Conservation (phyloP, 2,329 filamentous ascomycete species). For the Fusarium sarcochroum region DNA sequence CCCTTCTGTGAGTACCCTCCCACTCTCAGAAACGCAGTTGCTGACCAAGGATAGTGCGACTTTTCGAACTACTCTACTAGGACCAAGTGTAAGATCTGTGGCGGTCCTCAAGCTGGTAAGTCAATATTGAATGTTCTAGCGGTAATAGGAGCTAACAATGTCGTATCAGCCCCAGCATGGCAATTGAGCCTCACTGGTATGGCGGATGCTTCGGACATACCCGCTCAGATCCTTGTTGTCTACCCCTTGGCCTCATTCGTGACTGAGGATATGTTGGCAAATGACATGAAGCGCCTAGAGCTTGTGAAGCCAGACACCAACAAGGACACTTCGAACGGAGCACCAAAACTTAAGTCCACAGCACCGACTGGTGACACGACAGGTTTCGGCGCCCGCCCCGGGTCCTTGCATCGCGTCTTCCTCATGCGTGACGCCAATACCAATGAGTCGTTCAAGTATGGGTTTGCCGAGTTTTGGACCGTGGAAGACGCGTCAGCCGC, state of each 20-base stretch:
- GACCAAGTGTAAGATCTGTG: constrained; percentile 57
- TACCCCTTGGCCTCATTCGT: constrained; percentile 79
- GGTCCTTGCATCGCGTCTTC: constrained; percentile 82
- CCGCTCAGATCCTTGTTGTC: constrained; percentile 83
- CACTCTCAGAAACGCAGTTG: neutral
- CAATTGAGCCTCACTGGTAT: constrained; percentile 61
- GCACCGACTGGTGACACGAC: constrained; percentile 68
- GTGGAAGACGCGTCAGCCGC: constrained; percentile 83
- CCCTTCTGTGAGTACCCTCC: constrained; percentile 48
- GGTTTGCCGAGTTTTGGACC: constrained; percentile 86
- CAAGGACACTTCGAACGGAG: constrained; percentile 60
- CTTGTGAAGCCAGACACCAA: constrained; percentile 67
- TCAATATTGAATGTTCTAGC: neutral
- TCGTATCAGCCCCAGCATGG: constrained; percentile 47
- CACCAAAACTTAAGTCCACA: constrained; percentile 71
- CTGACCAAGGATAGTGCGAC: constrained; percentile 54
- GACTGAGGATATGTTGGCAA: constrained; percentile 79
- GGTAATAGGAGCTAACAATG: neutral
- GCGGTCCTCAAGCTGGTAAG: constrained; percentile 51
- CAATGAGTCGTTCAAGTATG: constrained; percentile 83
- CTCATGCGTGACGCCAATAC: constrained; percentile 80
- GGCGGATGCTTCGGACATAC: constrained; percentile 65
- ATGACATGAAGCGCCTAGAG: constrained; percentile 81
- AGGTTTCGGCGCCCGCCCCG: constrained; percentile 78
- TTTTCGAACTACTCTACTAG: constrained; percentile 58